Conservation (phyloP, 192 early-diverging fungal genomes). For the Coemansia sp. region DNA sequence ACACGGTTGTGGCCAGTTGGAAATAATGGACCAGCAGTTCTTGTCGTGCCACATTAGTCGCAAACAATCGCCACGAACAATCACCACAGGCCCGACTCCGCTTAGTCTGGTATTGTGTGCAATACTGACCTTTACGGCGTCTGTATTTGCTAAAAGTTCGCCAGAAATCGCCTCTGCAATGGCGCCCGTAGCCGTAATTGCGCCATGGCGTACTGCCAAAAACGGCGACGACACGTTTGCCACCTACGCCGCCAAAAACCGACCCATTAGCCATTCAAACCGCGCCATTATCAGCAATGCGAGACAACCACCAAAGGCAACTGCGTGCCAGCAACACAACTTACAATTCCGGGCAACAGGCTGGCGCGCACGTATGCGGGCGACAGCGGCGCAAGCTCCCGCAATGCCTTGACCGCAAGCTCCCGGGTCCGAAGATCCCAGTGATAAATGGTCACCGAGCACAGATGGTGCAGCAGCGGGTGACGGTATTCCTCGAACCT, state of each 20-base stretch:
- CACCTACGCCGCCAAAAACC: conserved; percentile 14
- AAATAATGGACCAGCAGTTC: not conserved
- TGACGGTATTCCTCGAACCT: conserved; percentile 69
- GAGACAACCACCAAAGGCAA: too few species aligned
- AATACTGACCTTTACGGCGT: conserved; percentile 17
- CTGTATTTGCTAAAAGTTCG: conserved; percentile 4
- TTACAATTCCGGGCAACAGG: conserved; percentile 61
- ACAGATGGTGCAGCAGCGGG: conserved; percentile 68
- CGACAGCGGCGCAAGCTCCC: conserved; percentile 58
- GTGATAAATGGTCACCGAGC: conserved; percentile 64
- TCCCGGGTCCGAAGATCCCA: conserved; percentile 85
- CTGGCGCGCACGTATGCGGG: conserved; percentile 51
- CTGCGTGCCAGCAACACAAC: conserved; percentile 11
- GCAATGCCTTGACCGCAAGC: conserved; percentile 70
- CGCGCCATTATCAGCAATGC: too few species aligned
- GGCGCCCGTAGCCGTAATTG: conserved; percentile 30
- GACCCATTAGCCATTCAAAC: not conserved
- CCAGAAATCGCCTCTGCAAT: conserved; percentile 31
- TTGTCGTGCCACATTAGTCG: not conserved
- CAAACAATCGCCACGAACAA: not conserved
- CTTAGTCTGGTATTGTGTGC: too few species aligned
- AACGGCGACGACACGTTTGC: conserved; percentile 31
- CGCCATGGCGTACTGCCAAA: conserved; percentile 51
- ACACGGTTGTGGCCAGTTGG: not conserved
- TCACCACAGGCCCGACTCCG: too few species aligned